Percentiles rank a stretch among this genome's conserved stretches.
Conservation (phyloP, 129 eudicot species). For the Tagetes erecta region DNA sequence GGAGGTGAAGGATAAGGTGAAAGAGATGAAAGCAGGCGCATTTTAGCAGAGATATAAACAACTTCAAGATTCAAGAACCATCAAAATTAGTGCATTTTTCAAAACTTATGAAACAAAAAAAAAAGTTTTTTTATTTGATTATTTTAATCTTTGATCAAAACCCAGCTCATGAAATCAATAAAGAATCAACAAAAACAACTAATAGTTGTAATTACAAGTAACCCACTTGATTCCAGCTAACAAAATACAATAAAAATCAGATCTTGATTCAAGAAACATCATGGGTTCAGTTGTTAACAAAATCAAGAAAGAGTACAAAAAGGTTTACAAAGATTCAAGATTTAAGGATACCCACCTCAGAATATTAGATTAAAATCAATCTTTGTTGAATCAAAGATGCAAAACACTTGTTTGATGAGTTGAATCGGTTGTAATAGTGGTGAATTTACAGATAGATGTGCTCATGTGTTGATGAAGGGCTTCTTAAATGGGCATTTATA, state of each 20-base stretch:
- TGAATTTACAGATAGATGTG: conserved; percentile 22
- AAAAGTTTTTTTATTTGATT: conserved; percentile 17
- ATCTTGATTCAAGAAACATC: conserved; percentile 30
- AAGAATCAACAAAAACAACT: conserved; percentile 18
- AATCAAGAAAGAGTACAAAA: conserved; percentile 13
- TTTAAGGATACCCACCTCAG: conserved; percentile 38
- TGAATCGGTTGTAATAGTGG: conserved; percentile 1
- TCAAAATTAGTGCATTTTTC: conserved; percentile 20
- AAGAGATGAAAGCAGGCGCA: conserved; percentile 37
- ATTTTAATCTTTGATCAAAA: conserved; percentile 20
- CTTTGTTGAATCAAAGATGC: conserved; percentile 27
- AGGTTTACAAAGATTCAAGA: conserved; percentile 32
- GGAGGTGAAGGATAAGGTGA: conserved; percentile 34
- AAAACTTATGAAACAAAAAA: conserved; percentile 11
- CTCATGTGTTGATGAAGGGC: conserved; percentile 21
- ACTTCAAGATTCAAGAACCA: conserved; percentile 28
- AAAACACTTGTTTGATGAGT: conserved; percentile 23
- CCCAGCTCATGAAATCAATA: conserved; percentile 21
- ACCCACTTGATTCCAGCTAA: conserved; percentile 24
- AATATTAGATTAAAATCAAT: conserved; percentile 21
- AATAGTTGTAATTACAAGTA: conserved; percentile 20
- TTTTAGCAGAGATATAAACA: conserved; percentile 42
- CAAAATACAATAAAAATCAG: conserved; percentile 20
- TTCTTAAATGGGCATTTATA: conserved; percentile 18
- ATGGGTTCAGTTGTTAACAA: conserved; percentile 5